Percentiles rank a stretch among this genome's conserved stretches.
phyloP scores from a whole-genome alignment of 1,139 yeast genomes.

The Yamadazyma taylorii region DNA sequence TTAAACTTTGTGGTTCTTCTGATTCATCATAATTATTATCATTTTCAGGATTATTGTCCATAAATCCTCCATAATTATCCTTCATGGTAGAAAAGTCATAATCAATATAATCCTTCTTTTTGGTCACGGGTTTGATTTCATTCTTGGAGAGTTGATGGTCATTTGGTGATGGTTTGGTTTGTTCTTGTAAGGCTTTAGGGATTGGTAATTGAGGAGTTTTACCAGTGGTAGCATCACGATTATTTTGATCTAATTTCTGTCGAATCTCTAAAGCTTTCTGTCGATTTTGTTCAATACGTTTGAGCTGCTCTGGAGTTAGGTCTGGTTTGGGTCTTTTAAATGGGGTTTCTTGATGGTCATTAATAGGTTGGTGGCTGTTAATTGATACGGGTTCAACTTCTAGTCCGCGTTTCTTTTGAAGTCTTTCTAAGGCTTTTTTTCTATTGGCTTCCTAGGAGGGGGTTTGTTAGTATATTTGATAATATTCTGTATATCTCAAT shows the following conservation, averaged over 20 bases:
- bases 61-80: slow-evolving; percentile 86
- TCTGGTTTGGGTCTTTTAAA: slow-evolving; percentile 23
- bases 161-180: slow-evolving; percentile 12
- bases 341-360: slow-evolving; percentile 9
- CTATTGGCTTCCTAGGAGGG: slow-evolving; percentile 56
- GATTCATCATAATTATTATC: slow-evolving; percentile 14
- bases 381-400: slow-evolving; percentile 8
- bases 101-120: slow-evolving; percentile 77
- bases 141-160: slow-evolving; percentile 18
- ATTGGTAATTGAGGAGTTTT: slow-evolving; percentile 13
- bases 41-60: slow-evolving; percentile 52
- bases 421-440: slow-evolving; percentile 56
- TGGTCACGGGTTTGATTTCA: slow-evolving; percentile 42
- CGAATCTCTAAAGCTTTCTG: slow-evolving; percentile 57
- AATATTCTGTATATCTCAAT: background rate
- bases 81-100: slow-evolving; percentile 88
- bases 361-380: no score
- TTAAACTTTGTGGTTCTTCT: slow-evolving; percentile 44
- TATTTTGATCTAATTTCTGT: slow-evolving; percentile 32
- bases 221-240: slow-evolving; percentile 29
- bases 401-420: slow-evolving; percentile 43
- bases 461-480: slow-evolving; percentile 16
- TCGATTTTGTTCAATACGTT: slow-evolving; percentile 57
- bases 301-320: slow-evolving; percentile 54
- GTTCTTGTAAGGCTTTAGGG: slow-evolving; percentile 12